These are phyloP conservation scores for Globisporangium uncinulatum DNA, from an alignment of 352 stramenopile species.

Conservation along the genomic window DNA sequence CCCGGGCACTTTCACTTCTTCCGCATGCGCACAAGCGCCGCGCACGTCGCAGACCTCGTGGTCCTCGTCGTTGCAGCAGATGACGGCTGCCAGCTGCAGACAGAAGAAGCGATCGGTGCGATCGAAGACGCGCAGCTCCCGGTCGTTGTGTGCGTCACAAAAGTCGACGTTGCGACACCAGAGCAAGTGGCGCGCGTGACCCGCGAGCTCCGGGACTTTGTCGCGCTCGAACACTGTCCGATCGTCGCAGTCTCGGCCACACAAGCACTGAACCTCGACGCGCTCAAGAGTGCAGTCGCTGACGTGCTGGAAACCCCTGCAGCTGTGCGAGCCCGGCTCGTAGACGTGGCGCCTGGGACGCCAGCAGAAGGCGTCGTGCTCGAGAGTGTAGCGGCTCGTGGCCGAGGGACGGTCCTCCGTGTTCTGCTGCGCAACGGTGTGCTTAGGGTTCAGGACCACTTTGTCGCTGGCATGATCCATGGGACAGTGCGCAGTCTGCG, in stretches of 20 bases:
- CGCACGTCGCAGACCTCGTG: conserved; percentile 97
- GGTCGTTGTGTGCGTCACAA: conserved; percentile 81
- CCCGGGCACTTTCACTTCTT: conserved; percentile 99
- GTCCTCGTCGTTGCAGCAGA: conserved; percentile 97
- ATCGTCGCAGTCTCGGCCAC: conserved; percentile 78
- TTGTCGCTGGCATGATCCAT: conserved; percentile 84
- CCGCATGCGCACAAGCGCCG: conserved; percentile 96
- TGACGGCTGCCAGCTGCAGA: conserved; percentile 98
- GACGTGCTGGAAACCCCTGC: conserved; percentile 27
- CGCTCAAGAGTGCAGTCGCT: conserved; percentile 35
- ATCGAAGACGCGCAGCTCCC: conserved; percentile 76
- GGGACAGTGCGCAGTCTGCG: conserved; percentile 59
- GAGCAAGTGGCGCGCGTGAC: conserved; percentile 39
- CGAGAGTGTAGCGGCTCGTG: conserved; percentile 62
- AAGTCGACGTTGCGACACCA: conserved; percentile 61
- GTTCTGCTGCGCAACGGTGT: conserved; percentile 69
- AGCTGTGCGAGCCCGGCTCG: conserved; percentile 27
- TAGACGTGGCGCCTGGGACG: conserved; percentile 27
- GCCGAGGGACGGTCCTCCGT: conserved; percentile 60
- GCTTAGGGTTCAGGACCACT: conserved; percentile 63
- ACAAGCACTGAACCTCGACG: conserved; percentile 45
- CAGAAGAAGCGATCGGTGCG: conserved; percentile 93
- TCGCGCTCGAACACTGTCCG: conserved; percentile 69
- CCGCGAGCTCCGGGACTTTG: conserved; percentile 65
- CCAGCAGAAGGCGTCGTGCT: conserved; percentile 62